These are phyloP conservation scores for Aspergillus cavernicola DNA, from an alignment of 495 filamentous ascomycete genomes.

Conservation along the genomic window DNA sequence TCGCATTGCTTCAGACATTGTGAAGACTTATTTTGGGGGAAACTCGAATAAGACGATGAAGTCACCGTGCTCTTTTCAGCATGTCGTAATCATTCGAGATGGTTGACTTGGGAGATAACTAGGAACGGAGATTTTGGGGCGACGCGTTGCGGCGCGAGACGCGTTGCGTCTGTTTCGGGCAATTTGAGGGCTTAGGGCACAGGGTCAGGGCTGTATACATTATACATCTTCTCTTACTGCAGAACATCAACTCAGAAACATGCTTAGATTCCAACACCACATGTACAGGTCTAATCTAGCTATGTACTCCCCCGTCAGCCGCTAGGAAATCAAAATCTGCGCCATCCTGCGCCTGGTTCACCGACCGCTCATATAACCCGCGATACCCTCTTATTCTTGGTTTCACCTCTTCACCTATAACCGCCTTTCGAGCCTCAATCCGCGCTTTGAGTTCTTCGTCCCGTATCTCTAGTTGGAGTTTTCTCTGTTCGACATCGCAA, in stretches of 20 bases:
- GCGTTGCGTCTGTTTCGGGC: conserved; percentile 28
- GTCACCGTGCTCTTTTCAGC: conserved; percentile 8
- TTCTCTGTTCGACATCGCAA: conserved; percentile 47
- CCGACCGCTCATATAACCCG: conserved; percentile 60
- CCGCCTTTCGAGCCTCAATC: conserved; percentile 31
- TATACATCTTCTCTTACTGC: too few relatives aligned
- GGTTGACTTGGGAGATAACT: too few relatives aligned
- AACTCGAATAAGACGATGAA: not conserved
- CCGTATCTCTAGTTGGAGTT: conserved; percentile 43
- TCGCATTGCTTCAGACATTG: conserved; percentile 40
- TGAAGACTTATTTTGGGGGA: not conserved
- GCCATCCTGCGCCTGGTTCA: conserved; percentile 61
- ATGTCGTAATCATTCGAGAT: not conserved
- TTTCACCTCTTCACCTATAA: conserved; percentile 20
- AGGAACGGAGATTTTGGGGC: not conserved
- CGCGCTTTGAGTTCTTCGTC: conserved; percentile 45
- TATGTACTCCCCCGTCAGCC: conserved; percentile 30
- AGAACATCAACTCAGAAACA: too few relatives aligned
- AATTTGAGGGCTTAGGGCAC: conserved; percentile 40
- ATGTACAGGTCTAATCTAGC: not conserved
- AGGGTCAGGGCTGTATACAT: conserved; percentile 24
- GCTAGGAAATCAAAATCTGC: conserved; percentile 64
- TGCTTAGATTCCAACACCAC: not conserved
- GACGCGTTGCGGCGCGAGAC: conserved; percentile 24
- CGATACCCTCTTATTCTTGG: conserved; percentile 53